These are phyloP conservation scores for Hirschioporus abietinus DNA, from an alignment of 768 basidiomycete genomes.

Conservation along the genomic window DNA sequence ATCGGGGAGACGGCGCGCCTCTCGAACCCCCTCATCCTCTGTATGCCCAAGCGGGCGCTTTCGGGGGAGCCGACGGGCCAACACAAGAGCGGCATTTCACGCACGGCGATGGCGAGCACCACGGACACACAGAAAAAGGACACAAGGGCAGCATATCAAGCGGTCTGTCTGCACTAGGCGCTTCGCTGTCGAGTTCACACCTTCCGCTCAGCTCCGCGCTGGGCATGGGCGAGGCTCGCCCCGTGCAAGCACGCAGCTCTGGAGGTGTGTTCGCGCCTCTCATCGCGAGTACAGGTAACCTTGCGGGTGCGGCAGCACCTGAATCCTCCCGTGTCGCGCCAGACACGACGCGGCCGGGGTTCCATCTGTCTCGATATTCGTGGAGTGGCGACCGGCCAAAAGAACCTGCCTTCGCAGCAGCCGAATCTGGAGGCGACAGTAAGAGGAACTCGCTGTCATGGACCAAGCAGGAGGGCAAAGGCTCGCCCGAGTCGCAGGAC, in stretches of 20 bases:
- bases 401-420: conserved; percentile 10
- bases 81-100: not conserved
- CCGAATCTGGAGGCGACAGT: not conserved
- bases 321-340: conserved; percentile 45
- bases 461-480: not conserved
- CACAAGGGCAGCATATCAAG: not conserved
- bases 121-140: not conserved
- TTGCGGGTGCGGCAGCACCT: conserved; percentile 59
- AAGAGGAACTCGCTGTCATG: not conserved
- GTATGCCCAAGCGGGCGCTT: not conserved
- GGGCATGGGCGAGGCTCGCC: conserved; percentile 18
- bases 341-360: conserved; percentile 58
- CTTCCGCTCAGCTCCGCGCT: not conserved
- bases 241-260: conserved; percentile 38
- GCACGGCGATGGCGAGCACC: not conserved
- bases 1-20: not conserved
- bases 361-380: conserved; percentile 52
- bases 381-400: conserved; percentile 1
- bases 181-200: not conserved
- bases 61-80: not conserved
- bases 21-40: not conserved
- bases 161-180: not conserved
- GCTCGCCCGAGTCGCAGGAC: conserved; percentile 23
- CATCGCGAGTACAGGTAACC: conserved; percentile 61
- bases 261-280: conserved; percentile 68